Base-by-base conservation (phyloP, 176 grass and related monocot genomes). In the Saccharum spontaneum region DNA sequence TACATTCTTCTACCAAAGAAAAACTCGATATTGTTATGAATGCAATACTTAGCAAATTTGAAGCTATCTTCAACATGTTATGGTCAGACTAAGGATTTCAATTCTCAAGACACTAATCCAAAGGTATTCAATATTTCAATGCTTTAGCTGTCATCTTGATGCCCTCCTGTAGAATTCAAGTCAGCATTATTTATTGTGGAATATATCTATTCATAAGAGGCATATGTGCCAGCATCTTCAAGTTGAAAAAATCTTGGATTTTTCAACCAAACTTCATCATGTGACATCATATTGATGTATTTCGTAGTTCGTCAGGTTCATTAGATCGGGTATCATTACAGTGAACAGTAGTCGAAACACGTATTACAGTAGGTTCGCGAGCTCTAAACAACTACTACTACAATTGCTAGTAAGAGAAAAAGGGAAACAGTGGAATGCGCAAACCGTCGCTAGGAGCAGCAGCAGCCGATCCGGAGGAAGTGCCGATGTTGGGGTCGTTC, bases 91-190 rank as follows among this genome's bases (percentile, higher is more conserved):
- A 57, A 79, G 46, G 11, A 40, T 40, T 40, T 59, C 0, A 59
- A 6, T 71, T 71, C 3, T 50, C 55, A 22, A 26, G 36, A 37
- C 15, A 80, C 49, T 67, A 80, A 59, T 79, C 33, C 67, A 44
- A 84, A 84, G 17, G 48, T 74, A 75, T 64, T 57, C 17, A 48
- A 62, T 45, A 72, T 54, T 24, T 76, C 65, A 44, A 66, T 71
- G 46, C 9, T 44, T 31, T 77, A 57, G 68, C 26, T 72, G 38
- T 67, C 65, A 86, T 60, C 34, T 66, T 41, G 50, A 68, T 84
- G 33, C 57, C n/a, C 43, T 36, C 24, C 78, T 76, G 76, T 59
- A 67, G 15, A 84, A 61, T 62, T 63, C 44, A 49, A 18, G 28
- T 74, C 46, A 81, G 15, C 30, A 80, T 50, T 72, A 22, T 69